Evolutionary conservation across 441 rosid species (phyloP).

Genomic region (Adansonia madagascariensis): DNA sequence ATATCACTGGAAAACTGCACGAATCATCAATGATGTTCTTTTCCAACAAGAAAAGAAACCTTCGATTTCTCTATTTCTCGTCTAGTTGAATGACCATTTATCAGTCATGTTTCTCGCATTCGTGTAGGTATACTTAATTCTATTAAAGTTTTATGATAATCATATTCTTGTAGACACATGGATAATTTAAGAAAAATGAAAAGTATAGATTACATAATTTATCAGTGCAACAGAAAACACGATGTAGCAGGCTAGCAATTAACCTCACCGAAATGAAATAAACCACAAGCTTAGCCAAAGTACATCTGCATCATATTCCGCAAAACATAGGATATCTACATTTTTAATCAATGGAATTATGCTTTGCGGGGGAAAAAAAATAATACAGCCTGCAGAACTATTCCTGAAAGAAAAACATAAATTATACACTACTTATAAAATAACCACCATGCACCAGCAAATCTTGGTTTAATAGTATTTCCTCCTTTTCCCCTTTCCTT

Average conservation of each 20-base stretch:
- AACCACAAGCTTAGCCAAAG: neutral
- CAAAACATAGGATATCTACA: neutral
- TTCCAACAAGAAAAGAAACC: too few species aligned
- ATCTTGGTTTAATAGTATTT: too few species aligned
- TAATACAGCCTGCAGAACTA: neutral
- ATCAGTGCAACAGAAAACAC: neutral
- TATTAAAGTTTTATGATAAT: too few species aligned
- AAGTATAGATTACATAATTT: too few species aligned
- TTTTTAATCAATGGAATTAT: neutral
- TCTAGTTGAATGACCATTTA: too few species aligned
- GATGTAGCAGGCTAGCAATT: neutral
- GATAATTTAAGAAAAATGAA: too few species aligned
- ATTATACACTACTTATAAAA: neutral
- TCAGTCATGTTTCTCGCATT: too few species aligned
- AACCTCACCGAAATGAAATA: neutral
- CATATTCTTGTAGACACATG: too few species aligned
- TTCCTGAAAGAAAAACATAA: neutral
- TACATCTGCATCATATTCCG: neutral
- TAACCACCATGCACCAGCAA: too few species aligned
- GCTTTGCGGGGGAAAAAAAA: neutral
- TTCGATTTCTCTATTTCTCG: too few species aligned
- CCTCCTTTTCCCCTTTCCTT: neutral
- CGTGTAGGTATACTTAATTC: too few species aligned
- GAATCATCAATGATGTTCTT: neutral
- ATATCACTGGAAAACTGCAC: too few species aligned